phyloP scores from a whole-genome alignment of 352 stramenopile species.

The Chrysophaeum taylorii region DNA sequence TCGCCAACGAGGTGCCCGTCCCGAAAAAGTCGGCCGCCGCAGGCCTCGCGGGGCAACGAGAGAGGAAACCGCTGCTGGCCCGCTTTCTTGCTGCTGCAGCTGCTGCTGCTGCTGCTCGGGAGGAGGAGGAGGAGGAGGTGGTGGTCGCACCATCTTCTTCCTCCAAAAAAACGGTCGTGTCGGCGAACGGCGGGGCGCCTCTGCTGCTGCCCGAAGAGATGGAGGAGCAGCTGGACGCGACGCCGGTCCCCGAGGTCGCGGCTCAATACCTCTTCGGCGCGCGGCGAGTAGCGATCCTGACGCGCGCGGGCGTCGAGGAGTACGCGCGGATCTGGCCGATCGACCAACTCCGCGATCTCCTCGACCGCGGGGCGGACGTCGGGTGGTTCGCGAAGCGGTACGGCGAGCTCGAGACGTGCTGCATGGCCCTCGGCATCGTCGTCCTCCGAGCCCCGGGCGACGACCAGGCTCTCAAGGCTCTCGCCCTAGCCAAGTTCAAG shows the following conservation, averaged over 20 bases:
- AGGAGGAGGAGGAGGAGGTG: too few relatives aligned
- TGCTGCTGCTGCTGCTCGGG: too few relatives aligned
- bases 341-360: neutral
- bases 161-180: too few relatives aligned
- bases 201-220: too few relatives aligned
- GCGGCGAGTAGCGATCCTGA: neutral
- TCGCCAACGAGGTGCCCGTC: too few relatives aligned
- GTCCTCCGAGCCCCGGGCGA: neutral
- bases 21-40: too few relatives aligned
- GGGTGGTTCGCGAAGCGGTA: neutral
- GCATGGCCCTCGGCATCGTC: neutral
- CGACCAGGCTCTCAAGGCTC: neutral
- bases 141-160: too few relatives aligned
- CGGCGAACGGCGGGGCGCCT: too few relatives aligned
- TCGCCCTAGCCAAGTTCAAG: neutral
- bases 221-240: too few relatives aligned
- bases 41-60: too few relatives aligned
- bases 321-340: neutral
- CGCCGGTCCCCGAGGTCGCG: neutral
- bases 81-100: too few relatives aligned
- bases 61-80: too few relatives aligned
- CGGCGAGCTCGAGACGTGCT: neutral
- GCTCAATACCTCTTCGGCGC: constrained; percentile 3
- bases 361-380: neutral
- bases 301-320: neutral